Conservation (phyloP, 106 monocot genomes). For the Gastrodia elata region DNA sequence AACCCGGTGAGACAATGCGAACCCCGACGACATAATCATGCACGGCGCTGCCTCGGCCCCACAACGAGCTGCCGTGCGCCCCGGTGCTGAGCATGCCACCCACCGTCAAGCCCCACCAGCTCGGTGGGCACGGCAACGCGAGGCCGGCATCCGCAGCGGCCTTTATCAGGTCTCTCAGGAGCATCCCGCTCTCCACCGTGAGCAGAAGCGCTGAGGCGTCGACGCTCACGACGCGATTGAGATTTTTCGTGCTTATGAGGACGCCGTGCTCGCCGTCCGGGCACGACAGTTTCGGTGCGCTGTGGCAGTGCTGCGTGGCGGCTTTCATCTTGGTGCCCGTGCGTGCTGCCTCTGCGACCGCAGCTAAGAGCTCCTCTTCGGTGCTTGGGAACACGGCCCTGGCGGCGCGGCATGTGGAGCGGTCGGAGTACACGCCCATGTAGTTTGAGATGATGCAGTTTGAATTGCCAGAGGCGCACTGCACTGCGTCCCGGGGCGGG, state of each 20-base stretch:
- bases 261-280: constrained; percentile 30
- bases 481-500: constrained; percentile 26
- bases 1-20: constrained; percentile 22
- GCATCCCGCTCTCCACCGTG: constrained; percentile 32
- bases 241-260: constrained; percentile 33
- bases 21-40: constrained; percentile 44
- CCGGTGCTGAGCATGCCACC: constrained; percentile 49
- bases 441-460: constrained; percentile 46
- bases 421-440: constrained; percentile 39
- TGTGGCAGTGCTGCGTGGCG: constrained; percentile 32
- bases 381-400: constrained; percentile 18
- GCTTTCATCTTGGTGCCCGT: constrained; percentile 32
- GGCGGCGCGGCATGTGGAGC: constrained; percentile 21
- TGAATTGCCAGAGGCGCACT: constrained; percentile 15
- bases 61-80: constrained; percentile 47
- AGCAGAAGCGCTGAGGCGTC: constrained; percentile 10
- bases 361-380: constrained; percentile 28
- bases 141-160: constrained; percentile 27
- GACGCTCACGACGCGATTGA: constrained; percentile 18
- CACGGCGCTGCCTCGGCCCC: constrained; percentile 38
- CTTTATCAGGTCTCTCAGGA: constrained; percentile 23
- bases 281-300: constrained; percentile 55
- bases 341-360: constrained; percentile 21
- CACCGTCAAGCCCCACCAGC: constrained; percentile 41
- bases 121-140: constrained; percentile 22